Conservation (phyloP, 768 basidiomycete species). For the Kwoniella heveanensis region DNA sequence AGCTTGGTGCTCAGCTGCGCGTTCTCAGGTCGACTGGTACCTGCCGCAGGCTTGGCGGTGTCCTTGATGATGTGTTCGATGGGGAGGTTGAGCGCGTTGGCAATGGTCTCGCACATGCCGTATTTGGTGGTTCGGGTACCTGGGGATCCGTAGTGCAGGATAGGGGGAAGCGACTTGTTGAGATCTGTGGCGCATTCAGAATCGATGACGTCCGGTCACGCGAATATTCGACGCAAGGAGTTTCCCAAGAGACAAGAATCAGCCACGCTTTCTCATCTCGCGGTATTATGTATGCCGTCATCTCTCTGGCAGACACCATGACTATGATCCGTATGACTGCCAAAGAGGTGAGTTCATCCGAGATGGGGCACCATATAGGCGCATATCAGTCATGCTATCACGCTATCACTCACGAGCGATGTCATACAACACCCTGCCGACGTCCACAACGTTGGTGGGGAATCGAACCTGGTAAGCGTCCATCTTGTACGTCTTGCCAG, state of each 20-base stretch:
- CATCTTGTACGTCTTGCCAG: slow-evolving; percentile 88
- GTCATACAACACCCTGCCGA: slow-evolving; percentile 79
- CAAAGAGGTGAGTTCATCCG: no score
- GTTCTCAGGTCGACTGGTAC: slow-evolving; percentile 75
- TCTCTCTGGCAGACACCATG: no score
- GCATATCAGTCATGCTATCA: no score
- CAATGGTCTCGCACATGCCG: slow-evolving; percentile 72
- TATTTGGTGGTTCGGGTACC: slow-evolving; percentile 84
- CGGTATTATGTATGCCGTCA: no score
- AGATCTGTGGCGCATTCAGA: slow-evolving; percentile 53
- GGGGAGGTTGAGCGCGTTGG: slow-evolving; percentile 68
- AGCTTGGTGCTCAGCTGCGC: slow-evolving; percentile 75
- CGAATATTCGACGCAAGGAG: no score
- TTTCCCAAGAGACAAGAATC: not conserved
- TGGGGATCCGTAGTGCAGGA: slow-evolving; percentile 81
- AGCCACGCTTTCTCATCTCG: not conserved
- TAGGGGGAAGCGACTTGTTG: slow-evolving; percentile 63
- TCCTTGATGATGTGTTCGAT: slow-evolving; percentile 72
- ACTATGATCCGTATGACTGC: not conserved
- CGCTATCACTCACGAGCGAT: slow-evolving; percentile 65
- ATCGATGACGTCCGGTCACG: no score
- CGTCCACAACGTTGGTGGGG: slow-evolving; percentile 87
- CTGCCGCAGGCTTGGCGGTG: slow-evolving; percentile 62
- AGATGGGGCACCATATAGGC: no score
- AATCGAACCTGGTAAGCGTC: slow-evolving; percentile 91